Conservation (phyloP, 1,284 basidiomycete species). For the Ustilago sp. region DNA sequence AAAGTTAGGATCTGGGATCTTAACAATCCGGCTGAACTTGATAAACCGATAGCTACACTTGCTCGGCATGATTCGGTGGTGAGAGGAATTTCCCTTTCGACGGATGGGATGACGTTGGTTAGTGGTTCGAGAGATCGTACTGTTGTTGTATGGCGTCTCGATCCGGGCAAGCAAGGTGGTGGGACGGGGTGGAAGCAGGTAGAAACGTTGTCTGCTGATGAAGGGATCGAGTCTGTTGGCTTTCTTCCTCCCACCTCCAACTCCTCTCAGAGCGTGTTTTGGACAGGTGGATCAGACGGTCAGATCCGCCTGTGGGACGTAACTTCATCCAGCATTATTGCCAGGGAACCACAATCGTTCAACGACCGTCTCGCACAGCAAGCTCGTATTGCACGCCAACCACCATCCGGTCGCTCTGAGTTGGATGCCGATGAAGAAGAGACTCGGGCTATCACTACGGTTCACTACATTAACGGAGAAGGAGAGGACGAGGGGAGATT, state of each 20-base stretch:
- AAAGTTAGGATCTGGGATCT: constrained; percentile 67
- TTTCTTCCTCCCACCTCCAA: constrained; percentile 71
- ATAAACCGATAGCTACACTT: constrained; percentile 56
- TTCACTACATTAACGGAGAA: constrained; percentile 35
- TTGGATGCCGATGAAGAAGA: constrained; percentile 52
- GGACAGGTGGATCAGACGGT: constrained; percentile 61
- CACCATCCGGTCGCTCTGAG: constrained; percentile 11
- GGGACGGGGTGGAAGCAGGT: constrained; percentile 52
- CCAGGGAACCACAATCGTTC: constrained; percentile 28
- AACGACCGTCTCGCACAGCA: constrained; percentile 27
- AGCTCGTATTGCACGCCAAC: constrained; percentile 8
- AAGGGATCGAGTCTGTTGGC: constrained; percentile 63
- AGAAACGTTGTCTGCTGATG: constrained; percentile 59
- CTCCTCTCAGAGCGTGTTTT: constrained; percentile 71
- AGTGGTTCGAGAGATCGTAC: constrained; percentile 61
- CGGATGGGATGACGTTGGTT: constrained; percentile 56
- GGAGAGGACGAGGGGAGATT: constrained; percentile 69
- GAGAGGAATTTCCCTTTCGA: constrained; percentile 56
- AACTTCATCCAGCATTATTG: constrained; percentile 33
- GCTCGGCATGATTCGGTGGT: constrained; percentile 65
- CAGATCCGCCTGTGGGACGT: constrained; percentile 60
- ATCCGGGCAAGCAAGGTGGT: not conserved
- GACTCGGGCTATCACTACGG: constrained; percentile 59
- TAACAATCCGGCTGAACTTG: constrained; percentile 35
- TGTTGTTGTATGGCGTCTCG: constrained; percentile 54